Conservation (phyloP, 2,329 filamentous ascomycete species). For the Dryadomyces quercus-mongolicae region DNA sequence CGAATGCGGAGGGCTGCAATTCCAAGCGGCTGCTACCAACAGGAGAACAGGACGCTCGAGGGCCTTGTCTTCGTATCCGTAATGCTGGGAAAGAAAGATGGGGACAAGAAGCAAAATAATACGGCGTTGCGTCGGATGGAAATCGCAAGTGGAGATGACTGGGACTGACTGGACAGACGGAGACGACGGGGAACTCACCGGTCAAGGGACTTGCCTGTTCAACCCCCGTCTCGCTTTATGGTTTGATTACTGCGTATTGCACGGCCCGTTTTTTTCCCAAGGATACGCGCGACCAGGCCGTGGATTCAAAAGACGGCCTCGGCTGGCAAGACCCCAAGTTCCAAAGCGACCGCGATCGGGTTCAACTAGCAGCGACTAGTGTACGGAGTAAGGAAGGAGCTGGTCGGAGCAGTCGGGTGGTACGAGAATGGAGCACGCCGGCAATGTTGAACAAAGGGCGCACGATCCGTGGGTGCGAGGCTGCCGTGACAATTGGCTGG, state of each 20-base stretch:
- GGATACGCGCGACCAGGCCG: neutral
- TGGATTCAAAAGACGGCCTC: neutral
- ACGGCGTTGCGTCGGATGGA: no score
- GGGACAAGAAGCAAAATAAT: neutral
- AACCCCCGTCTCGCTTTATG: neutral
- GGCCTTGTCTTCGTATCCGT: neutral
- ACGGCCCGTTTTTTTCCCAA: neutral
- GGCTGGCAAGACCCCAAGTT: neutral
- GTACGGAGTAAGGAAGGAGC: neutral
- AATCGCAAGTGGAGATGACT: no score
- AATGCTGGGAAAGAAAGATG: neutral
- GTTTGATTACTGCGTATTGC: neutral
- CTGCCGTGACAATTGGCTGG: neutral
- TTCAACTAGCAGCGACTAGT: neutral
- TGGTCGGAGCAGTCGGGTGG: neutral
- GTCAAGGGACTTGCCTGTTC: neutral
- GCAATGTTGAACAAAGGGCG: neutral
- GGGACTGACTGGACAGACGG: no score
- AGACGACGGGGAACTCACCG: no score
- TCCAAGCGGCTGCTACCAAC: neutral
- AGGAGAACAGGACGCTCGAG: neutral
- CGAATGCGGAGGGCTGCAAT: no score
- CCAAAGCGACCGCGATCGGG: neutral
- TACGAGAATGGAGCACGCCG: neutral
- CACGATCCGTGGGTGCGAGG: neutral